Evolutionary conservation across 2,329 filamentous ascomycete species (phyloP).

Genomic region (Daldinia sp.): DNA sequence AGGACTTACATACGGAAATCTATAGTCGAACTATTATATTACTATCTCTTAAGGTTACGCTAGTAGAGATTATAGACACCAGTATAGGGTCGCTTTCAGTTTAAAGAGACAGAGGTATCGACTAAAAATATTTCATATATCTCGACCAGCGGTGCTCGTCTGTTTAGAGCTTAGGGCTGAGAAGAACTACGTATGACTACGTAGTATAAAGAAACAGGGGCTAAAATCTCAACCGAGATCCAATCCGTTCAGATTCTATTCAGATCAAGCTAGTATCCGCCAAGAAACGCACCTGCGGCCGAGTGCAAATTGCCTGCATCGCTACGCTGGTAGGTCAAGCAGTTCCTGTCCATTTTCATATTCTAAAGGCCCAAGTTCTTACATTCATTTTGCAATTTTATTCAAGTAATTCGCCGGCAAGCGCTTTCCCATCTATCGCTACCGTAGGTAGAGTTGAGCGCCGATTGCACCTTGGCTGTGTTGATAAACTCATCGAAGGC

Average conservation of each 20-base stretch:
- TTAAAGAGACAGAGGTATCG: not conserved
- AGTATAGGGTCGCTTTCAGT: not conserved
- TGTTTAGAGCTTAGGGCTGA: conserved; percentile 30
- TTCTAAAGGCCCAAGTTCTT: not conserved
- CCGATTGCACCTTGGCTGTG: conserved; percentile 26
- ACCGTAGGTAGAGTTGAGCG: conserved; percentile 33
- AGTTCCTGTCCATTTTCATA: not conserved
- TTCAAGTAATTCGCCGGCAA: conserved; percentile 16
- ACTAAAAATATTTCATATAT: not conserved
- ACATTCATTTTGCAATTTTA: no score
- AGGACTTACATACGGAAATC: not conserved
- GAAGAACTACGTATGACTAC: conserved; percentile 29
- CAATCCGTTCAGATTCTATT: not conserved
- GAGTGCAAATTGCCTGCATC: no score
- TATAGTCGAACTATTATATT: not conserved
- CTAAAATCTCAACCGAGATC: conserved; percentile 3
- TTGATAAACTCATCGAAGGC: conserved; percentile 32
- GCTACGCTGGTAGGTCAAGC: not conserved
- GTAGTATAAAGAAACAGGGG: conserved; percentile 30
- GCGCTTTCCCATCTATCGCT: conserved; percentile 33
- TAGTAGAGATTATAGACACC: not conserved
- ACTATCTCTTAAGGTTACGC: not conserved
- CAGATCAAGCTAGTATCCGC: not conserved
- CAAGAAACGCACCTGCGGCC: not conserved
- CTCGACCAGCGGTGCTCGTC: conserved; percentile 1